These are phyloP conservation scores for Cucurbitaria berberidis DNA, from an alignment of 2,329 filamentous ascomycete species.

Conservation along the genomic window DNA sequence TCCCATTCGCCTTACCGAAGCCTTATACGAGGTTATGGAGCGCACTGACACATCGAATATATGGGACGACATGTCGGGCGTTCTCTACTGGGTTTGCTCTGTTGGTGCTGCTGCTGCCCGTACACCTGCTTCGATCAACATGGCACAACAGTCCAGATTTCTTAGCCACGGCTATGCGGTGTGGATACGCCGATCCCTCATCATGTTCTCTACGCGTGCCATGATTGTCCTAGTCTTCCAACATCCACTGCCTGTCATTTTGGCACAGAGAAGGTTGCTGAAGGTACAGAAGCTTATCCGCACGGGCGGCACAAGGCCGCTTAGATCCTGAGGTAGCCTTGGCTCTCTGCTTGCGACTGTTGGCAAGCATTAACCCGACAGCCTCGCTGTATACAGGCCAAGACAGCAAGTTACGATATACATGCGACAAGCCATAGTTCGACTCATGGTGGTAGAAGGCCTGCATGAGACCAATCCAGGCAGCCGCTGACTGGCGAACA, in stretches of 20 bases:
- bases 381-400: background rate
- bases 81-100: slow-evolving; percentile 43
- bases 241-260: slow-evolving; percentile 33
- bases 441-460: background rate
- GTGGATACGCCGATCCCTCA: slow-evolving; percentile 36
- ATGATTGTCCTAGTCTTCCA: slow-evolving; percentile 36
- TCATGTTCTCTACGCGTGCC: slow-evolving; percentile 35
- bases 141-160: slow-evolving; percentile 7
- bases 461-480: background rate
- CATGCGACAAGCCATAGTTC: background rate
- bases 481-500: background rate
- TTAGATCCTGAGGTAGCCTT: background rate
- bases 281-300: slow-evolving; percentile 37
- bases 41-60: slow-evolving; percentile 32
- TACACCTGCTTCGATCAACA: slow-evolving; percentile 16
- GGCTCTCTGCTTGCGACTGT: background rate
- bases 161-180: slow-evolving; percentile 21
- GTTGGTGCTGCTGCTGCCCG: slow-evolving; percentile 42
- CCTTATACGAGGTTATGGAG: slow-evolving; percentile 30
- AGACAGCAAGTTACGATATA: too few species aligned
- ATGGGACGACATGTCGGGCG: slow-evolving; percentile 43
- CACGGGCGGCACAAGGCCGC: background rate
- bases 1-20: slow-evolving; percentile 23
- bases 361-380: background rate
- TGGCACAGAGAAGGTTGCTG: slow-evolving; percentile 33